phyloP scores from a whole-genome alignment of 2,329 filamentous ascomycete genomes.

The Colletotrichum horii region DNA sequence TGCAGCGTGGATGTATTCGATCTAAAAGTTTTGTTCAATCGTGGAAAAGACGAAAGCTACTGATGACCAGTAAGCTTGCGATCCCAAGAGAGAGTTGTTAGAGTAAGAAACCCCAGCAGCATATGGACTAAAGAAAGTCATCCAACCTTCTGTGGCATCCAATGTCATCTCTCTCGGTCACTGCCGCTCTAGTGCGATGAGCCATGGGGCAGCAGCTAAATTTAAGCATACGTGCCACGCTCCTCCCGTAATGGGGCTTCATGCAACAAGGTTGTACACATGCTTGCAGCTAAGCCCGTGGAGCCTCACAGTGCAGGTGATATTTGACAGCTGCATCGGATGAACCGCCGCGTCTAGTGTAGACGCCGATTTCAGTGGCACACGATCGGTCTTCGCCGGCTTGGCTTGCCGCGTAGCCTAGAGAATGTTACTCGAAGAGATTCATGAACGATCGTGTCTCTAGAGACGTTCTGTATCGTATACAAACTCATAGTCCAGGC shows the following conservation, averaged over 20 bases:
- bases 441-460: not conserved
- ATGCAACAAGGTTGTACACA: not conserved
- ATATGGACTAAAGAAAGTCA: not conserved
- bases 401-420: not conserved
- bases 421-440: not conserved
- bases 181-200: not conserved
- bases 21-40: not conserved
- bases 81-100: not conserved
- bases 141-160: fast-evolving
- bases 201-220: not conserved
- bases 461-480: not conserved
- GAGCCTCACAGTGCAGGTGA: not conserved
- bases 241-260: not conserved
- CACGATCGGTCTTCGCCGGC: not conserved
- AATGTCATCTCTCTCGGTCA: not conserved
- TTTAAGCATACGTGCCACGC: not conserved
- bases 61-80: not conserved
- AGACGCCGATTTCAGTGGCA: not conserved
- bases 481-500: fast-evolving
- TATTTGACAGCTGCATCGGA: not conserved
- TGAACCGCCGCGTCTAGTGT: not conserved
- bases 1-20: not conserved
- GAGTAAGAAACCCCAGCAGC: not conserved
- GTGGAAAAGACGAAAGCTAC: not conserved
- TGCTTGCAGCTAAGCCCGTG: not conserved